These are phyloP conservation scores for Plasmodium berghei DNA, from an alignment of 169 alveolate genomes.

Conservation along the genomic window DNA sequence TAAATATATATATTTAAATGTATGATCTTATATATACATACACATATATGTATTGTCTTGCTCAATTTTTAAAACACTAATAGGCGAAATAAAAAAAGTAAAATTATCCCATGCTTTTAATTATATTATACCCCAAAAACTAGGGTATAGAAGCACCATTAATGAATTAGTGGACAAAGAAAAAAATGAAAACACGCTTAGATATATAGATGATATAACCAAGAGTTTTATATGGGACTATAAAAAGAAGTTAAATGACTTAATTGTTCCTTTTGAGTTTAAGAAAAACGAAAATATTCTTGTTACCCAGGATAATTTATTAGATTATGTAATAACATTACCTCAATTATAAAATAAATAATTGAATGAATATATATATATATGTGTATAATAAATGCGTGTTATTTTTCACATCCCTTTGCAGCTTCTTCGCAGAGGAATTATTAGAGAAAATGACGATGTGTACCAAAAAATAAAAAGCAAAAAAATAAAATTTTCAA, in stretches of 20 bases:
- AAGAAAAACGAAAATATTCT: slow-evolving; percentile 29
- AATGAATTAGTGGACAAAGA: slow-evolving; percentile 74
- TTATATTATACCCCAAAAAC: slow-evolving; percentile 72
- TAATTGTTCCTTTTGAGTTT: slow-evolving; percentile 52
- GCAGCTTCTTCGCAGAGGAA: slow-evolving; percentile 60
- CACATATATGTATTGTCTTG: background rate
- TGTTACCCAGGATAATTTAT: slow-evolving; percentile 56
- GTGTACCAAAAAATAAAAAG: slow-evolving; percentile 66
- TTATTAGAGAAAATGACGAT: slow-evolving; percentile 72
- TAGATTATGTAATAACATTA: slow-evolving; percentile 42
- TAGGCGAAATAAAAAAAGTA: slow-evolving; percentile 74
- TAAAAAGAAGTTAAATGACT: slow-evolving; percentile 42
- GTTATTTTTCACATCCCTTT: background rate
- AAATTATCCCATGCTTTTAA: slow-evolving; percentile 76
- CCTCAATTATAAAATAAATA: too few relatives aligned
- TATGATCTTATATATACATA: background rate
- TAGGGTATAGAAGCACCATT: slow-evolving; percentile 73
- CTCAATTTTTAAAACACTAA: background rate
- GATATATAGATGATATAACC: slow-evolving; percentile 67
- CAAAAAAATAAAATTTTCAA: slow-evolving; percentile 55
- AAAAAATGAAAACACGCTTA: slow-evolving; percentile 46
- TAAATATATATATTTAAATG: background rate
- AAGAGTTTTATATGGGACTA: slow-evolving; percentile 60
- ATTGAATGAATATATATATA: background rate
- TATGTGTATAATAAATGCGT: background rate